phyloP scores from a whole-genome alignment of 2,329 filamentous ascomycete species.

The Fusarium graminum region DNA sequence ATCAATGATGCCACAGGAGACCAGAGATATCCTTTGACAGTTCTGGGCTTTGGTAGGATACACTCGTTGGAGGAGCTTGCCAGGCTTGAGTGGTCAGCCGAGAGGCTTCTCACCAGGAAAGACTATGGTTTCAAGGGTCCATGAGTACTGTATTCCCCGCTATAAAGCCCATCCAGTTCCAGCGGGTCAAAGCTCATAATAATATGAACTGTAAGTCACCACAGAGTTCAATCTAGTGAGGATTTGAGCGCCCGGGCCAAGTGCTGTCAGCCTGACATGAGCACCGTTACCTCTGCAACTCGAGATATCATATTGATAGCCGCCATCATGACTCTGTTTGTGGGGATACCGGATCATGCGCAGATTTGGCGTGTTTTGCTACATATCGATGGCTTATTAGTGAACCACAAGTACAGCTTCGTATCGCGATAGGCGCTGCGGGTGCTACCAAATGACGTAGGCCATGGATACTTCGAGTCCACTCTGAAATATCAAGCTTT shows the following conservation, averaged over 20 bases:
- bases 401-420: slow-evolving; percentile 35
- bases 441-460: slow-evolving; percentile 48
- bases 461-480: slow-evolving; percentile 28
- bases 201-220: background rate
- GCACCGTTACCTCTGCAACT: slow-evolving; percentile 3
- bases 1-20: slow-evolving; percentile 23
- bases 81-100: slow-evolving; percentile 16
- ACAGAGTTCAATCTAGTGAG: background rate
- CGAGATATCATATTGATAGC: slow-evolving; percentile 13
- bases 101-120: slow-evolving; percentile 11
- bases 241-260: no score
- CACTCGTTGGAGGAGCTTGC: background rate
- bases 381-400: slow-evolving; percentile 12
- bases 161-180: slow-evolving; percentile 15
- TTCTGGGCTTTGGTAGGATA: slow-evolving; percentile 12
- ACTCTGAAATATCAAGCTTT: slow-evolving; percentile 33
- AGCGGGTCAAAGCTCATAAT: slow-evolving; percentile 7
- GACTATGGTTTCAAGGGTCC: slow-evolving; percentile 37
- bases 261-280: background rate
- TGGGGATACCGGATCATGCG: slow-evolving; percentile 37
- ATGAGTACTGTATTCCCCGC: slow-evolving; percentile 23
- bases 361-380: slow-evolving; percentile 17
- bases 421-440: slow-evolving; percentile 38
- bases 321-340: slow-evolving; percentile 27
- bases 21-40: slow-evolving; percentile 15